Evolutionary conservation across 106 monocot species (phyloP), one percentile per base, ranked within the genome.

Genomic region (Vanilla planifolia): DNA sequence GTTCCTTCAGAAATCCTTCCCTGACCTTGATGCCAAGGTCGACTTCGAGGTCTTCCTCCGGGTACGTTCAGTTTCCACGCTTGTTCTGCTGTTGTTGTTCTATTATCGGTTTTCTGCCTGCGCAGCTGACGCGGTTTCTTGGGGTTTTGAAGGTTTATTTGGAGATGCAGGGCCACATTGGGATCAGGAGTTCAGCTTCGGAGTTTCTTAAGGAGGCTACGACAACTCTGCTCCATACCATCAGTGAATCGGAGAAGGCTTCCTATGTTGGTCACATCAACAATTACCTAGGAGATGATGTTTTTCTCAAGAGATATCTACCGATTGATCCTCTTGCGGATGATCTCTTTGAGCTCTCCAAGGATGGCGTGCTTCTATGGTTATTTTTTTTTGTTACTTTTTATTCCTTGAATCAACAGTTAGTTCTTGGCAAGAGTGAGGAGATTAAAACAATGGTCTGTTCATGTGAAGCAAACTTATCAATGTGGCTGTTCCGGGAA

Each of bases 21-120:
- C 65, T 6, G 67, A 80, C 59, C 66, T 51, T 22, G 67, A 72
- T 33, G 41, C 67, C 6, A 55, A 71, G 2, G 66, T 77, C 61
- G 85, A 89, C 46, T 93, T 93, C 59, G 93, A 93, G 74, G 45
- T 55, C 45, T 93, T 93, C 59, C 80, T 93, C 24, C 65, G 79
- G 69, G 93, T 93, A 32, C 57, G 39, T 26, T 25, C 27, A 9
- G 14, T 17, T 22, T 0, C 15, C 25, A 8, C 25, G 22, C 13
- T 17, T 32, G 10, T 39, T 30, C 16, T 14, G 39, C 19, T 40
- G 8, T 19, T 57, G 8, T 8, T 57, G 8, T 57, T 57, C 20
- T 17, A 20, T 36, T 36, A 35, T 8, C 35, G 35, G 21, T 52
- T 57, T 10, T 44, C 22, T 8, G 8, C 55, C 0, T 30, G 11